phyloP scores from a whole-genome alignment of 139 green algal genomes.

The Chlamydomonas sphaeroides region DNA sequence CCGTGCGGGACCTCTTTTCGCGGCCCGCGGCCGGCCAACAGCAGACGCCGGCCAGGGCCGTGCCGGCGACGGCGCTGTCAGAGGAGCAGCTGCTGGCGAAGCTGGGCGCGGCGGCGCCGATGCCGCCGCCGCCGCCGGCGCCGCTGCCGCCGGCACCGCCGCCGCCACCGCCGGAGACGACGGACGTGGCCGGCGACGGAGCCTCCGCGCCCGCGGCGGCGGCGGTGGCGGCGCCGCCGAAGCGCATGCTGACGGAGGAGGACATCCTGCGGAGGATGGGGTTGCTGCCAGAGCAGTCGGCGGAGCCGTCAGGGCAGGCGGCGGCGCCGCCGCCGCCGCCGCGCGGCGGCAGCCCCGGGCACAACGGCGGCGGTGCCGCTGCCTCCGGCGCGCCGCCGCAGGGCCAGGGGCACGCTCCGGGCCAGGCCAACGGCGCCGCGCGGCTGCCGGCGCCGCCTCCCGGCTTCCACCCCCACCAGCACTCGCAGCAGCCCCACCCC shows the following conservation, averaged over 20 bases:
- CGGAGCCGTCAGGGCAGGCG: not conserved
- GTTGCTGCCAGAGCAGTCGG: too few species aligned
- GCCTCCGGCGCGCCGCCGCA: too few species aligned
- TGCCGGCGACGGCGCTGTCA: constrained; percentile 7
- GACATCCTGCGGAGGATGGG: constrained; percentile 40
- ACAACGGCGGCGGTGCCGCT: too few species aligned
- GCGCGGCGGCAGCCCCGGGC: too few species aligned
- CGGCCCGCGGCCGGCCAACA: not conserved
- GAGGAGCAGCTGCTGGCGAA: constrained; percentile 25
- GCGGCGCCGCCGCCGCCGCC: not conserved
- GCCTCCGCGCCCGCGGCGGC: not conserved
- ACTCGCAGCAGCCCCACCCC: too few species aligned
- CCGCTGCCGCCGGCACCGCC: constrained; percentile 1
- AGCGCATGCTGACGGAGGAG: constrained; percentile 33
- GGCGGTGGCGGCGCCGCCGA: not conserved
- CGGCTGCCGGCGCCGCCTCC: too few species aligned
- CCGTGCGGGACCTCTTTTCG: not conserved
- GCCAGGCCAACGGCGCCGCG: too few species aligned
- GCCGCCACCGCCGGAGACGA: not conserved
- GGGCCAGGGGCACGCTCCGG: too few species aligned
- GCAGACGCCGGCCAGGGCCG: not conserved
- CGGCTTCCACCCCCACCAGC: not conserved
- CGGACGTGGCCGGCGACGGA: not conserved
- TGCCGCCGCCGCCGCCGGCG: not conserved
- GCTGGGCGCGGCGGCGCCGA: not conserved